Evolutionary conservation across 768 basidiomycete species (phyloP), one percentile per base, ranked within the genome.

Genomic region (Favolaschia claudopus): DNA sequence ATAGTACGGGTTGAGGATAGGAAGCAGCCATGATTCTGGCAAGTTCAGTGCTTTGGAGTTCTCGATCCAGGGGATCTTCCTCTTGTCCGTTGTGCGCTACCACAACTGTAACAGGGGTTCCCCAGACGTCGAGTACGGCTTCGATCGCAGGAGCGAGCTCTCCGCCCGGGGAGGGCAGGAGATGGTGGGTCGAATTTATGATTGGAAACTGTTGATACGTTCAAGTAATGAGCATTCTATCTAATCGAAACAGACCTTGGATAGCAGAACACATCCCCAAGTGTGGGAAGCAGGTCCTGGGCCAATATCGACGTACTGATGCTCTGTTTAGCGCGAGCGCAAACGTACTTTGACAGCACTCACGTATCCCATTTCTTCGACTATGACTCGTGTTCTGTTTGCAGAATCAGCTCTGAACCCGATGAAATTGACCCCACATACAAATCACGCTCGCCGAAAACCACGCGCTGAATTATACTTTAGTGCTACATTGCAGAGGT

Each of bases 41-140:
- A 50, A 96, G 77, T 67, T 89, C 92, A 22, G 72, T 87, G 50
- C 90, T 89, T 68, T 96, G 95, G 25, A 96, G 75, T 69, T 95
- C 90, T 55, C 95, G 84, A 70, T 96, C 95, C n/a, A 94, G 71
- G 0, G 89, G 84, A 43, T 95, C 93, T 70, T 95, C 91, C 83
- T 96, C 94, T 82, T 96, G 95, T 7, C 95, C 95, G 69, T 96
- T 96, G 64, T 96, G 95, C 0, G 92, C 82, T 10, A 96, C 91
- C n/a, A 96, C 79, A 0, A 95, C 92, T 6, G 88, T 88, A 17
- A 95, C 85, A 48, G 84, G 81, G 1, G 87, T 88, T 1, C 93
- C 93, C 62, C 87, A 89, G 7, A 93, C 79, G 48, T 95, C 89
- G 14, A 96, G 76, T 3, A 91, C 82, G 4, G 93, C 93, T 72